Conservation (phyloP, 2,329 filamentous ascomycete genomes). For the Pseudopyrenochaeta lycopersici region DNA sequence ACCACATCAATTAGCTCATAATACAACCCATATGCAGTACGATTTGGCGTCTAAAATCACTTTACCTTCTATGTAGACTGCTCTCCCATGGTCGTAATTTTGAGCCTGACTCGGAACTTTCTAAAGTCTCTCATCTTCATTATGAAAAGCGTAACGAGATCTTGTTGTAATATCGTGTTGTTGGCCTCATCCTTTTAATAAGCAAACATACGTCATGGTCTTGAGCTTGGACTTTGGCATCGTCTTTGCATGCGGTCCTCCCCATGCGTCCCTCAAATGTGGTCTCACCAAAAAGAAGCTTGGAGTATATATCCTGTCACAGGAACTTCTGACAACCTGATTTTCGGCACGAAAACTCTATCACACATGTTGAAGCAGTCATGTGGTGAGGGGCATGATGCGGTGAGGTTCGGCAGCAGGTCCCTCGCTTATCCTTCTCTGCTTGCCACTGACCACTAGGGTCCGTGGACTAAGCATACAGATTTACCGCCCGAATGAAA, state of each 20-base stretch:
- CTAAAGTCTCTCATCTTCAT: background rate
- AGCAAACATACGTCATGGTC: background rate
- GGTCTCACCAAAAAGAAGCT: too few relatives aligned
- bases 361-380: slow-evolving; percentile 6
- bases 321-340: too few relatives aligned
- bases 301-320: too few relatives aligned
- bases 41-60: background rate
- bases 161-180: background rate
- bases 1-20: background rate
- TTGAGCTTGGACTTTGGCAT: background rate
- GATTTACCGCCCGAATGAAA: slow-evolving; percentile 24
- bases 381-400: background rate
- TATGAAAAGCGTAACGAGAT: background rate
- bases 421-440: slow-evolving; percentile 26
- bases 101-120: too few relatives aligned
- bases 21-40: background rate
- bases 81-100: too few relatives aligned
- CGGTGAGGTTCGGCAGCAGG: slow-evolving; percentile 28
- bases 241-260: too few relatives aligned
- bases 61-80: too few relatives aligned
- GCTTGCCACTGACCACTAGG: slow-evolving; percentile 16
- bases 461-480: slow-evolving; percentile 21
- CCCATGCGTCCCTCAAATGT: too few relatives aligned
- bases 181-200: background rate
- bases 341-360: background rate